These are phyloP conservation scores for Biscutella laevigata DNA, from an alignment of 441 rosid genomes.

Conservation along the genomic window DNA sequence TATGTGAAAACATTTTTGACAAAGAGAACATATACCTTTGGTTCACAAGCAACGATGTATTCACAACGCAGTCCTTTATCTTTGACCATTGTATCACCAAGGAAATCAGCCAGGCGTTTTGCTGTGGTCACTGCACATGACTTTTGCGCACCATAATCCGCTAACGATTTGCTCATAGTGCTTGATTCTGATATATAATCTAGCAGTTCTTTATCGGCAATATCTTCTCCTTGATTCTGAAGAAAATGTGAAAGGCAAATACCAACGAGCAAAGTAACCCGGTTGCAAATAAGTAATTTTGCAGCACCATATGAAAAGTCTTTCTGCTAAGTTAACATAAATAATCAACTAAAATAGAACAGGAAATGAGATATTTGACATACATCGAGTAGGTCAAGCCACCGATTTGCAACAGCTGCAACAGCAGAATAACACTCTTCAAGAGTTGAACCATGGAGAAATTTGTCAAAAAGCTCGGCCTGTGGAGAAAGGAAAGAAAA, in stretches of 20 bases:
- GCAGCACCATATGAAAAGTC: constrained; percentile 10
- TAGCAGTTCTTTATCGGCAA: constrained; percentile 88
- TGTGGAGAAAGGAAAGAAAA: constrained; percentile 26
- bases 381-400: constrained; percentile 99
- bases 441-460: constrained; percentile 81
- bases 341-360: neutral
- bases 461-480: constrained; percentile 98
- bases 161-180: constrained; percentile 99
- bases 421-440: constrained; percentile 94
- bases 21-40: constrained; percentile 43
- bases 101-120: constrained; percentile 90
- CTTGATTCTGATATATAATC: constrained; percentile 99
- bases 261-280: constrained; percentile 13
- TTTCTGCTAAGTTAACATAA: constrained; percentile 8
- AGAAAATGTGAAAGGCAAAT: constrained; percentile 17
- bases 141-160: constrained; percentile 89
- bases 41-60: constrained; percentile 95
- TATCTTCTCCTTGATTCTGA: constrained; percentile 89
- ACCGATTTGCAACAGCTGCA: constrained; percentile 89
- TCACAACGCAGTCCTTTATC: constrained; percentile 99
- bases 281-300: constrained; percentile 5
- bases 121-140: constrained; percentile 99
- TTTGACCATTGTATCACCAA: constrained; percentile 92
- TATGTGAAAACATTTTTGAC: neutral
- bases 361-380: constrained; percentile 20